Evolutionary conservation across 140 eudicot species (phyloP), one percentile per base, ranked within the genome.

Genomic region (Anethum foeniculum): DNA sequence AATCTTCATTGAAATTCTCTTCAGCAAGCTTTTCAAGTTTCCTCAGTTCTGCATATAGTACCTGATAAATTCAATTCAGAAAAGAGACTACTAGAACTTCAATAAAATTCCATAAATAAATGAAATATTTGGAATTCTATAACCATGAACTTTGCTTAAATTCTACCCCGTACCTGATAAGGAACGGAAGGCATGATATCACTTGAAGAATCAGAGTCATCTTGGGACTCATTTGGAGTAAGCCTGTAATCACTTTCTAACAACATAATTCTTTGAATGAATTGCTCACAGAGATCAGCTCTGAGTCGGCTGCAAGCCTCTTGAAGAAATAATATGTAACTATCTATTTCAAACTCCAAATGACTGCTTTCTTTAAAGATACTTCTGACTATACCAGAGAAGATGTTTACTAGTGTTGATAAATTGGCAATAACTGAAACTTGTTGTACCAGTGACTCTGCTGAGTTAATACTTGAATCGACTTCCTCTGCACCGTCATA

Each of bases 1-100:
- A 90, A 41, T 82, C 85, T 85, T 90, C 96, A 49, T 79, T 43
- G 19, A 82, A 38, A 32, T 80, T 88, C 56, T 88, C 93, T 79
- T 90, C 95, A 23, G 81, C 88, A 82, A 90, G 88, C 84, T 92
- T 89, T 80, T 92, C 93, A 41, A 90, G 83, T 85, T 87, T 87
- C 81, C 87, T 82, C 60, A 92, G 83, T 85, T 90, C 89, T 56
- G 89, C 39, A 88, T 88, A 90, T 77, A 92, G 62, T 64, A 73
- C 90, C 97, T 92, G 93, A 76, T 81, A 71, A 47, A 83, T 81
- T 76, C 21, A 32, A 56, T 25, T 67, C 15, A 23, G 72, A 38
- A 21, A 60, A 7, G 18, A 76, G 34, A 56, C 34, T 23, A 28
- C 76, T 11, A 21, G 58, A 51, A n/a, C 27, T 56, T 56, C 14